Percentiles rank a stretch among this genome's conserved stretches.
Evolutionary conservation across 116 monocot species (phyloP).

Genomic region (Trichopus zeylanicus): DNA sequence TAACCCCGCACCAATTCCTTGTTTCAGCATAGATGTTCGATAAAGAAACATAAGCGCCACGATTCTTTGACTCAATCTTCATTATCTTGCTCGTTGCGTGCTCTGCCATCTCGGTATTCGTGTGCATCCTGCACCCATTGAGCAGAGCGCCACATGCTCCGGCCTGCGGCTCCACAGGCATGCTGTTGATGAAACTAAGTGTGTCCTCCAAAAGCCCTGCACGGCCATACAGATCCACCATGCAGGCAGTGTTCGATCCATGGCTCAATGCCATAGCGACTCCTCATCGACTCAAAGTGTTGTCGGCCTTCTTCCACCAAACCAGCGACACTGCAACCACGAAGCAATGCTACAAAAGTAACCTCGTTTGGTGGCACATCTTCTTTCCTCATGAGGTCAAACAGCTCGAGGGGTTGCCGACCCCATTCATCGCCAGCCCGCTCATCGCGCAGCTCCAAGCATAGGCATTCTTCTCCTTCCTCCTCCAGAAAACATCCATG

Average conservation of each 20-base stretch:
- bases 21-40: conserved; percentile 80
- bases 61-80: conserved; percentile 45
- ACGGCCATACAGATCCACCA: conserved; percentile 73
- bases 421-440: conserved; percentile 76
- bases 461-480: conserved; percentile 67
- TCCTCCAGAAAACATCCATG: conserved; percentile 65
- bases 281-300: conserved; percentile 45
- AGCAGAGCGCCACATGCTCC: conserved; percentile 75
- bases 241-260: conserved; percentile 64
- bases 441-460: conserved; percentile 64
- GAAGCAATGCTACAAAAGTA: conserved; percentile 61
- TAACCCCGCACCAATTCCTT: conserved; percentile 54
- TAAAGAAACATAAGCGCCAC: conserved; percentile 63
- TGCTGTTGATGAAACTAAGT: conserved; percentile 30
- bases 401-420: conserved; percentile 37
- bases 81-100: conserved; percentile 30
- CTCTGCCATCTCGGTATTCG: conserved; percentile 45
- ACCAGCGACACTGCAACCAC: conserved; percentile 51
- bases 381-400: conserved; percentile 42
- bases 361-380: conserved; percentile 42
- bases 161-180: conserved; percentile 55
- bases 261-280: conserved; percentile 35
- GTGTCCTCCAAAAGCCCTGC: conserved; percentile 60
- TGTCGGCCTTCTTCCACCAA: conserved; percentile 35
- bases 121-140: conserved; percentile 49